Evolutionary conservation across 1,284 basidiomycete species (phyloP).

Genomic region (Moesziomyces sp.): DNA sequence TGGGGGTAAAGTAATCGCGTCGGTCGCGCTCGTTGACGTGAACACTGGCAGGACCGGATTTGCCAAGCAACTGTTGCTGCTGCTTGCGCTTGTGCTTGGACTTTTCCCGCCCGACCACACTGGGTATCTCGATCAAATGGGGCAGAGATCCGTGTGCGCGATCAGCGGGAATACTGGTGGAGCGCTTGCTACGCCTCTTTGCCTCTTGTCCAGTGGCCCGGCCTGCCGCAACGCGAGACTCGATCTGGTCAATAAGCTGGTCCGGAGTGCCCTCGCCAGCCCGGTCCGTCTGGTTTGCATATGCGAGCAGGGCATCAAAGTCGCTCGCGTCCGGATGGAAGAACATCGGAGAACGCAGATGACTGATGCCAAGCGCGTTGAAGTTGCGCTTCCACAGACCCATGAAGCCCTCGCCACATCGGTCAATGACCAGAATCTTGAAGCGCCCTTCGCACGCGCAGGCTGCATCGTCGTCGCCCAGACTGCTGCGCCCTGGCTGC

Average conservation of each 20-base stretch:
- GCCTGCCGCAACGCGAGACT: slow-evolving; percentile 13
- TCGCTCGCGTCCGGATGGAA: slow-evolving; percentile 68
- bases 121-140: slow-evolving; percentile 65
- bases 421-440: slow-evolving; percentile 59
- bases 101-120: slow-evolving; percentile 68
- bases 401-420: slow-evolving; percentile 56
- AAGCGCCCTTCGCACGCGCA: slow-evolving; percentile 43
- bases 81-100: slow-evolving; percentile 68
- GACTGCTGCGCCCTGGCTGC: neutral
- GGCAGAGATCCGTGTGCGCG: slow-evolving; percentile 2
- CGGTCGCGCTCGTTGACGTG: slow-evolving; percentile 68
- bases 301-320: slow-evolving; percentile 66
- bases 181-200: slow-evolving; percentile 2
- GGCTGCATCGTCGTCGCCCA: neutral
- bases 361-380: slow-evolving; percentile 46
- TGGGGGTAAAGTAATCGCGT: slow-evolving; percentile 66
- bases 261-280: slow-evolving; percentile 28
- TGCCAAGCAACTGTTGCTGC: slow-evolving; percentile 10
- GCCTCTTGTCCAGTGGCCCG: neutral
- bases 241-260: slow-evolving; percentile 29
- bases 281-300: slow-evolving; percentile 48
- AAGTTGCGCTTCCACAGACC: slow-evolving; percentile 55
- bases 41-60: slow-evolving; percentile 3
- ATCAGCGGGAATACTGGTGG: neutral
- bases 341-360: slow-evolving; percentile 68